Percentiles rank a stretch among this genome's conserved stretches.
These are phyloP conservation scores for Dendrobium chrysotoxum DNA, from an alignment of 106 monocot species.

Conservation along the genomic window DNA sequence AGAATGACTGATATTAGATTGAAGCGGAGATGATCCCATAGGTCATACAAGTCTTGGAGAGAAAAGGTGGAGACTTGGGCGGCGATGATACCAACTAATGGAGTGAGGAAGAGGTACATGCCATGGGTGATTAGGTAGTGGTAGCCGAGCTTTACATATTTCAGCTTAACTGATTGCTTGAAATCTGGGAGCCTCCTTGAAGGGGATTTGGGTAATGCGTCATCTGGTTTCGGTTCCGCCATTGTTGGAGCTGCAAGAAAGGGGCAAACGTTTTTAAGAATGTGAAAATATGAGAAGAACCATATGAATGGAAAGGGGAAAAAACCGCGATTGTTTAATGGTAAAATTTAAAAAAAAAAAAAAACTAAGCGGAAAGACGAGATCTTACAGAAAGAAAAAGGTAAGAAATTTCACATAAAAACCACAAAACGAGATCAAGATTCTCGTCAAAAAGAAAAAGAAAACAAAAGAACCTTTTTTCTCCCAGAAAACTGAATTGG, in stretches of 20 bases:
- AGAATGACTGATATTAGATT: conserved; percentile 14
- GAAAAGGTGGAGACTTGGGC: conserved; percentile 18
- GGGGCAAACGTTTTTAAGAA: background rate
- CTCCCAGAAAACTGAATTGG: background rate
- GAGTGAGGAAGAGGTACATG: conserved; percentile 15
- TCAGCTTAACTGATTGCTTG: conserved; percentile 18
- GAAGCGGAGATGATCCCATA: conserved; percentile 12
- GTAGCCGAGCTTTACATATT: conserved; percentile 21
- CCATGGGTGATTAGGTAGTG: conserved; percentile 24
- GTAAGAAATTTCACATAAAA: background rate
- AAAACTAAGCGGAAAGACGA: background rate
- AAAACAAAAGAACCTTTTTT: background rate
- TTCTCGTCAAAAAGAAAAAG: background rate
- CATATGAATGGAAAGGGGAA: background rate
- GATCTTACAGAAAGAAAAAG: background rate
- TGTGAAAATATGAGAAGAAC: background rate
- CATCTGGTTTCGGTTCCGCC: conserved; percentile 12
- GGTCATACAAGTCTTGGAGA: conserved; percentile 8
- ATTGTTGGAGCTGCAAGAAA: background rate
- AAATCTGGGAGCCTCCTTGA: conserved; percentile 12
- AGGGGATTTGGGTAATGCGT: background rate
- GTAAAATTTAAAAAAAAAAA: background rate
- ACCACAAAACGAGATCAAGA: background rate
- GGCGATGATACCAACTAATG: conserved; percentile 2
- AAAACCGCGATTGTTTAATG: background rate